Percentiles rank a stretch among this genome's conserved stretches.
phyloP scores from a whole-genome alignment of 169 alveolate species.

The Babesia divergens region DNA sequence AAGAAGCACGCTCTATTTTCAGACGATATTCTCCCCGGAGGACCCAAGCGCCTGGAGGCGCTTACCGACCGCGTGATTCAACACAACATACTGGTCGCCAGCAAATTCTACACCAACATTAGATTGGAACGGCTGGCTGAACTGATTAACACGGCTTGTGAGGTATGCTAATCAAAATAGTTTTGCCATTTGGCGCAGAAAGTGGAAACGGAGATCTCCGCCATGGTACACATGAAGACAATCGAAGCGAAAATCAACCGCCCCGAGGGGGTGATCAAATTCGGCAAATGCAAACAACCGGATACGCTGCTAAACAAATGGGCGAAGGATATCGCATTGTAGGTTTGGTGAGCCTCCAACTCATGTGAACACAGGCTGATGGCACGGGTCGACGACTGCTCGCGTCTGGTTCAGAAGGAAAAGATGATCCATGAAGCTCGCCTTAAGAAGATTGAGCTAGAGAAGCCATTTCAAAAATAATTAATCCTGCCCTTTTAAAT shows the following conservation, averaged over 20 bases:
- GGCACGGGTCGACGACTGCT: conserved; percentile 65
- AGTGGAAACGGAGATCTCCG: conserved; percentile 63
- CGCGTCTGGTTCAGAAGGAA: conserved; percentile 67
- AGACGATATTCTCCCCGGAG: conserved; percentile 41
- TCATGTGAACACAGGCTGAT: conserved; percentile 26
- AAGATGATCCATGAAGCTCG: conserved; percentile 69
- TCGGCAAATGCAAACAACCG: conserved; percentile 64
- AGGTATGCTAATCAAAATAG: conserved; percentile 34
- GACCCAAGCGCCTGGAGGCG: conserved; percentile 39
- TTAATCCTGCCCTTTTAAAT: background rate
- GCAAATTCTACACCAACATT: conserved; percentile 64
- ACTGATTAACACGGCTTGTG: conserved; percentile 39
- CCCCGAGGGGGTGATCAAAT: conserved; percentile 64
- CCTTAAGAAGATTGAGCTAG: conserved; percentile 53
- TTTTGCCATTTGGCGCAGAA: conserved; percentile 6
- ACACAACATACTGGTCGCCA: conserved; percentile 70
- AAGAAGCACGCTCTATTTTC: conserved; percentile 27
- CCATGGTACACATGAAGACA: conserved; percentile 63
- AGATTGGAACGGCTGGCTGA: conserved; percentile 59
- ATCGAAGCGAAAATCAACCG: conserved; percentile 72
- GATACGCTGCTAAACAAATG: conserved; percentile 65
- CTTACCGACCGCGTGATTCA: conserved; percentile 73
- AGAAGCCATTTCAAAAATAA: conserved; percentile 15
- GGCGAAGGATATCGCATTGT: conserved; percentile 65
- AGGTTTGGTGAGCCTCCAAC: background rate